Base-by-base conservation (phyloP, 2,329 filamentous ascomycete species). In the Fusarium paranaense region DNA sequence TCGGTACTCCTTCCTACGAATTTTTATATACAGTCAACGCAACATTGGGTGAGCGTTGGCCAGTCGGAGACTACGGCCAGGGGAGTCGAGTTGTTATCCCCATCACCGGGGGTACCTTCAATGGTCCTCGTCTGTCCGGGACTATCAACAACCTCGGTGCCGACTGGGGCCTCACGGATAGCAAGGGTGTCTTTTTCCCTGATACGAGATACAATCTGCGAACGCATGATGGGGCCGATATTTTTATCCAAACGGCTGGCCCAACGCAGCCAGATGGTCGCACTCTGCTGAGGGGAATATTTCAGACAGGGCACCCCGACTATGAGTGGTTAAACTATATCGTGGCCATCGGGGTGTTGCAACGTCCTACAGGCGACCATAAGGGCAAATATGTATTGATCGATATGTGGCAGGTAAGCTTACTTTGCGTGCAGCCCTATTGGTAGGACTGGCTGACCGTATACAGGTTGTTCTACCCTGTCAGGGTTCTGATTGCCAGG, bases 281-380 rank as follows among this genome's bases (percentile, higher is more conserved):
- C 10, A 77, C 73, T 1, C 27, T 78, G 10, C 18, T 79, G 25
- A 66, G 75, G 6, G 79, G 81, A 3, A 64, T 81, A 0, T 84
- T 84, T 33, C 82, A 85, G 67, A 82, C 80, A 0, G 80, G 80
- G 0, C 80, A 81, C 58, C 70, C 77, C 2, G 78, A 81, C 32
- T 85, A 85, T 60, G 70, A 76, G 32, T 85, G 82, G 82, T 67
- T 85, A 25, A 85, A 85, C 63, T 76, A 76, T 13, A 74, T 82
- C 2, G 77, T 84, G 4, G 81, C 79, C 0, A 66, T 74, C 0
- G 79, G 78, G 0, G 71, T 79, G 3, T 9, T 79, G 32, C 62
- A 75, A 2, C n/a, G 71, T 0, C 70, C 72, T 0, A 60, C 54
- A 1, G 67, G 60, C 1, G 70, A 65, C 4, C 69, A 67, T 1